Conservation (phyloP, 2,329 filamentous ascomycete genomes). For the Exserohilum rostratum region DNA sequence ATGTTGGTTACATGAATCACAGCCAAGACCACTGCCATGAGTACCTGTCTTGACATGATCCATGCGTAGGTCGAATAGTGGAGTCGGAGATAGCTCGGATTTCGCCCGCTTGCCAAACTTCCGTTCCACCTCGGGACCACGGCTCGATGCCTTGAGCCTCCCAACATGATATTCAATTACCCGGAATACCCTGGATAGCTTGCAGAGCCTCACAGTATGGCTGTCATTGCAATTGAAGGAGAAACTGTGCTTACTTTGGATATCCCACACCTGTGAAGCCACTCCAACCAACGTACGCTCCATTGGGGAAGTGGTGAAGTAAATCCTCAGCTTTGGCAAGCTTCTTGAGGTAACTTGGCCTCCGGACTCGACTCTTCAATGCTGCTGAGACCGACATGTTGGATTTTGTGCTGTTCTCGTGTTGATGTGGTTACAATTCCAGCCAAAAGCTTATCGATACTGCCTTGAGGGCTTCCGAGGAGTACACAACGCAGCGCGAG, state of each 20-base stretch:
- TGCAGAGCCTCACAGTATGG: neutral
- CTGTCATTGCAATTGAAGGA: neutral
- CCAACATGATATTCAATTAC: conserved; percentile 4
- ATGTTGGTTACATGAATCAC: conserved; percentile 9
- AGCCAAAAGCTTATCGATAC: conserved; percentile 19
- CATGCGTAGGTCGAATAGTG: conserved; percentile 17
- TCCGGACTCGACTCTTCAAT: conserved; percentile 75
- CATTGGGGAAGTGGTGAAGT: conserved; percentile 80
- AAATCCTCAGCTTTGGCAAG: conserved; percentile 79
- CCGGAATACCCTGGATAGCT: neutral
- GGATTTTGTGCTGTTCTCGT: neutral
- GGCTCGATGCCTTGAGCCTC: conserved; percentile 11
- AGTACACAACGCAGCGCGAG: conserved; percentile 5
- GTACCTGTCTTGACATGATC: conserved; percentile 6
- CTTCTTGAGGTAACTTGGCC: conserved; percentile 80
- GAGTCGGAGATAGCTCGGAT: conserved; percentile 35
- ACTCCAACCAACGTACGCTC: conserved; percentile 87
- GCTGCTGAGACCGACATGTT: conserved; percentile 69
- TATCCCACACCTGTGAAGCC: conserved; percentile 91
- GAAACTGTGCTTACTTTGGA: conserved; percentile 68
- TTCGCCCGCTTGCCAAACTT: conserved; percentile 24
- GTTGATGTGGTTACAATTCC: neutral
- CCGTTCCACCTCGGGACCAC: conserved; percentile 37
- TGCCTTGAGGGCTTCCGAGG: neutral
- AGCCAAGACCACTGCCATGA: neutral